Conservation (phyloP, 352 stramenopile species). For the Pythium dissotocum region DNA sequence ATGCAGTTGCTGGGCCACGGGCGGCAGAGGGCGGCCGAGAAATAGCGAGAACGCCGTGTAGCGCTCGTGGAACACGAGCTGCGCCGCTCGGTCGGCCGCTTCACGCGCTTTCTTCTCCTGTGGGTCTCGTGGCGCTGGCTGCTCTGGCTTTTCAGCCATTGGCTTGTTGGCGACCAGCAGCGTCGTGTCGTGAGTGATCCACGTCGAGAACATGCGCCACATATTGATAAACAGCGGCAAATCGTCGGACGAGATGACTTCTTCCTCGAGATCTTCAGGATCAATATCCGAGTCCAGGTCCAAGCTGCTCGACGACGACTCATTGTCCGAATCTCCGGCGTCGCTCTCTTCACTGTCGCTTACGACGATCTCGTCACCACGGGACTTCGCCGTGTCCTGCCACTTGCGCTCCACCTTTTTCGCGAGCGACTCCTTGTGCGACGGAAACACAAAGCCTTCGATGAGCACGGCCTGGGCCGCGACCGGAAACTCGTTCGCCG, state of each 20-base stretch:
- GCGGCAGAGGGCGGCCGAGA: slow-evolving; percentile 50
- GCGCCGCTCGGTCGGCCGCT: slow-evolving; percentile 38
- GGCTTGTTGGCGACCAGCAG: slow-evolving; percentile 48
- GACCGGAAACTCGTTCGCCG: slow-evolving; percentile 53
- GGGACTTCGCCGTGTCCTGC: slow-evolving; percentile 19
- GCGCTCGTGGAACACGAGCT: slow-evolving; percentile 57
- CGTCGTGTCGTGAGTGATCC: slow-evolving; percentile 74
- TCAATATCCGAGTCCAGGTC: slow-evolving; percentile 62
- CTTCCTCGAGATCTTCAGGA: slow-evolving; percentile 67
- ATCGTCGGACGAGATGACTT: slow-evolving; percentile 68
- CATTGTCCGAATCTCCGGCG: slow-evolving; percentile 37
- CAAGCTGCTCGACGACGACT: slow-evolving; percentile 57
- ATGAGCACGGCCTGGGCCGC: slow-evolving; percentile 67
- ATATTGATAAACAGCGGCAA: slow-evolving; percentile 71
- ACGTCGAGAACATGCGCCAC: slow-evolving; percentile 66
- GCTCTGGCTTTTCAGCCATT: slow-evolving; percentile 18
- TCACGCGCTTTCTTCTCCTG: slow-evolving; percentile 45
- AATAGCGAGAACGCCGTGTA: slow-evolving; percentile 72
- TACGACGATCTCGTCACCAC: slow-evolving; percentile 57
- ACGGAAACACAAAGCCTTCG: slow-evolving; percentile 83
- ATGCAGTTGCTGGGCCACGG: slow-evolving; percentile 50
- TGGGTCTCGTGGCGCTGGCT: slow-evolving; percentile 26
- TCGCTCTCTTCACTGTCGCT: slow-evolving; percentile 76
- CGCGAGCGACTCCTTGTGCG: slow-evolving; percentile 72
- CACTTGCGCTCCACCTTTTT: slow-evolving; percentile 68